Conservation (phyloP, 257 asterid genomes). For the Knoxia roxburghii region DNA sequence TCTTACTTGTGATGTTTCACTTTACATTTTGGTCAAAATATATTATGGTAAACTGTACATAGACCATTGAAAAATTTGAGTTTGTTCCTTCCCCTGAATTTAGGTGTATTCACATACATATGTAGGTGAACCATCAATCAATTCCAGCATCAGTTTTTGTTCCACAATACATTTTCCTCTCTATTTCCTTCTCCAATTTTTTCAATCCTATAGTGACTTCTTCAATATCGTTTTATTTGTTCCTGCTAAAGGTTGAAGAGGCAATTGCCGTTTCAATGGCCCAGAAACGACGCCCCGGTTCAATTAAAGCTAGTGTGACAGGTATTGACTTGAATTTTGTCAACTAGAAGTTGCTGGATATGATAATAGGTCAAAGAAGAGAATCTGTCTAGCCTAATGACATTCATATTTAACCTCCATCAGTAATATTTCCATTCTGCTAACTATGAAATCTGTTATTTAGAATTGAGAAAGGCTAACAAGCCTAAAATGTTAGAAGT, state of each 20-base stretch:
- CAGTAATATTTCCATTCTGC: not conserved
- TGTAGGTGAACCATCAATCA: not conserved
- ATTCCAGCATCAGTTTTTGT: not conserved
- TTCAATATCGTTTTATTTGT: slow-evolving; percentile 9
- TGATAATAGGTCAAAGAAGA: not conserved
- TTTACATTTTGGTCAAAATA: not conserved
- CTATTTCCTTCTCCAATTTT: not conserved
- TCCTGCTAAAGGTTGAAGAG: slow-evolving; percentile 66
- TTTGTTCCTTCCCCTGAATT: not conserved
- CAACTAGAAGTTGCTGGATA: not conserved
- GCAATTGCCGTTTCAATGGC: slow-evolving; percentile 86
- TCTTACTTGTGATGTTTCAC: not conserved
- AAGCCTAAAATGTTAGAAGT: not conserved
- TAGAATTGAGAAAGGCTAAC: not conserved
- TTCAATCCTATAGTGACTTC: not conserved
- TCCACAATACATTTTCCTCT: not conserved
- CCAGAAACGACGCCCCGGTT: slow-evolving; percentile 53
- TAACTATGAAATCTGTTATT: not conserved
- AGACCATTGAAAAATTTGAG: not conserved
- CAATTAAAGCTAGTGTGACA: slow-evolving; percentile 33
- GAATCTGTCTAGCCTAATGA: not conserved
- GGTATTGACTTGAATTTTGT: slow-evolving; percentile 26
- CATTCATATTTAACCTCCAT: not conserved
- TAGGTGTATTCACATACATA: not conserved
- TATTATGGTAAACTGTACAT: not conserved